Percentiles rank a stretch among this genome's conserved stretches.
phyloP scores from a whole-genome alignment of 257 asterid species.

The Solanum medicagineum region DNA sequence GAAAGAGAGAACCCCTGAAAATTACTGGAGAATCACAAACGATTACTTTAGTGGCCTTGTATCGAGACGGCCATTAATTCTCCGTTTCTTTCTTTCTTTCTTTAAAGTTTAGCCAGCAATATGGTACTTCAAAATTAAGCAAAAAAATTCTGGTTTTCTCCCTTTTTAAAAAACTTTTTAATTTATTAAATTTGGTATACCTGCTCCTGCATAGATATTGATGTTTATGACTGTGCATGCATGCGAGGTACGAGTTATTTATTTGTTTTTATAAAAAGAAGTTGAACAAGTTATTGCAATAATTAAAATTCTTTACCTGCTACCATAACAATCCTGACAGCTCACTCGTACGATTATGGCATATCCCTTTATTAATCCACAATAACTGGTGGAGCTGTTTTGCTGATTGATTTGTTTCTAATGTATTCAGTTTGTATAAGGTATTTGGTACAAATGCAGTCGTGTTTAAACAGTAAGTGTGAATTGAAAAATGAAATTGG shows the following conservation, averaged over 20 bases:
- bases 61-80: too few relatives aligned
- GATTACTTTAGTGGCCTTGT: too few relatives aligned
- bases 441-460: not conserved
- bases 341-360: not conserved
- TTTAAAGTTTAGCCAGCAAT: not conserved
- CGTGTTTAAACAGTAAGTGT: too few relatives aligned
- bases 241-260: not conserved
- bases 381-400: not conserved
- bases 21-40: too few relatives aligned
- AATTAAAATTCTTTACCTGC: not conserved
- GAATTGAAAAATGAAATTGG: too few relatives aligned
- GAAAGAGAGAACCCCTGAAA: too few relatives aligned
- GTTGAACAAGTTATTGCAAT: not conserved
- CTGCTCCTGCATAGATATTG: not conserved
- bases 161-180: not conserved
- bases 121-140: not conserved
- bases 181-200: not conserved
- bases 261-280: not conserved
- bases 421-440: not conserved
- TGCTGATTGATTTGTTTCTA: not conserved
- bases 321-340: not conserved
- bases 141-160: not conserved
- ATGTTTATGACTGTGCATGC: not conserved
- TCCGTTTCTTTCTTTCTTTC: not conserved
- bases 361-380: not conserved